Conservation (phyloP, 371 early-diverging fungal species). For the Mortierella sp. region DNA sequence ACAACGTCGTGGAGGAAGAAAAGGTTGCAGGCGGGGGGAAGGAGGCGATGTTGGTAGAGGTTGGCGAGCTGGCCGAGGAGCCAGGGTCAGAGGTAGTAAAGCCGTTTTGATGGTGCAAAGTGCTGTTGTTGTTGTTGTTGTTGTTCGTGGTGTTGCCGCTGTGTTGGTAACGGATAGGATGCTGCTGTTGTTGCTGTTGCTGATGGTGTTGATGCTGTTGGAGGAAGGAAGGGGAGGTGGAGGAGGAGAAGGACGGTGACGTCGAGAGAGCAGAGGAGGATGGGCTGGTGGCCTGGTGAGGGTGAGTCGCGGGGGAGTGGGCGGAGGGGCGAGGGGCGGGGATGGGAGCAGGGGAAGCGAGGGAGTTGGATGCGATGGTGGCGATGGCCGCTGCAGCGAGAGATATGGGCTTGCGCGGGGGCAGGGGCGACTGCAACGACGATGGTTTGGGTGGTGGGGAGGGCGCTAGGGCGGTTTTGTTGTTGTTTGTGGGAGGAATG, state of each 20-base stretch:
- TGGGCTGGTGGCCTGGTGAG: conserved; percentile 10
- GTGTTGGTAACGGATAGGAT: conserved; percentile 5
- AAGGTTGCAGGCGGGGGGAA: conserved; percentile 14
- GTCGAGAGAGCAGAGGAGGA: conserved; percentile 15
- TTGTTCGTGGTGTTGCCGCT: background rate
- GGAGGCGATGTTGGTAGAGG: conserved; percentile 21
- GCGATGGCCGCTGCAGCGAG: conserved; percentile 37
- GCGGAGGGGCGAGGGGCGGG: conserved; percentile 31
- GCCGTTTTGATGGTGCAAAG: conserved; percentile 10
- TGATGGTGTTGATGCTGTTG: conserved; percentile 12
- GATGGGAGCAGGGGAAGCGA: conserved; percentile 29
- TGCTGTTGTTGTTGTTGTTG: background rate
- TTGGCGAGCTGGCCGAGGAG: conserved; percentile 30
- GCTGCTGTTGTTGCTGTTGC: background rate
- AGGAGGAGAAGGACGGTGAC: conserved; percentile 19
- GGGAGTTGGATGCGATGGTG: conserved; percentile 26
- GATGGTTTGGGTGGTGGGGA: conserved; percentile 54
- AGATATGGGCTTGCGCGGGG: conserved; percentile 41
- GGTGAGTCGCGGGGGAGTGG: background rate
- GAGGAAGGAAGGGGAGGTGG: conserved; percentile 18
- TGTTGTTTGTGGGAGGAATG: background rate
- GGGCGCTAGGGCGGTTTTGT: conserved; percentile 20
- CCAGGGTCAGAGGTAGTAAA: conserved; percentile 13
- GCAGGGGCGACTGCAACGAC: conserved; percentile 36
- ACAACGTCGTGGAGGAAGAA: background rate